These are phyloP conservation scores for Hymenotorrendiella dingleyae DNA, from an alignment of 2,329 filamentous ascomycete species.

Conservation along the genomic window DNA sequence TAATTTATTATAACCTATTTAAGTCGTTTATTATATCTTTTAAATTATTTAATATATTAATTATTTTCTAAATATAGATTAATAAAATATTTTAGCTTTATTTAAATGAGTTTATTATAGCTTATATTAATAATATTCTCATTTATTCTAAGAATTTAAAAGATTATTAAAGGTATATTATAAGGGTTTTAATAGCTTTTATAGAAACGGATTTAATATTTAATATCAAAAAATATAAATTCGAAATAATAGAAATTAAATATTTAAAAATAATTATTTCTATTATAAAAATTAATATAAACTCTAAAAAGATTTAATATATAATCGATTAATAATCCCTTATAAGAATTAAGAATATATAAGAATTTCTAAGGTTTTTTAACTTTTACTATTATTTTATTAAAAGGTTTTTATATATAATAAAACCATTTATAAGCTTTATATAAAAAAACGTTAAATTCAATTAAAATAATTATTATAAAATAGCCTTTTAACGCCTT, in stretches of 20 bases:
- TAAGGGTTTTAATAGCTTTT: conserved; percentile 1
- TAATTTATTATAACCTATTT: not conserved
- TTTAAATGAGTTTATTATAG: not conserved
- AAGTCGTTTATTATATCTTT: no score
- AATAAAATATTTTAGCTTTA: not conserved
- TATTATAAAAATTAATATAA: conserved; percentile 1
- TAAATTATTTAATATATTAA: not conserved
- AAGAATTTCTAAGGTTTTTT: conserved; percentile 7
- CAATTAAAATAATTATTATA: no score
- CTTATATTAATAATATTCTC: not conserved
- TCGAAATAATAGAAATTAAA: not conserved
- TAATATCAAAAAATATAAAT: conserved; percentile 2
- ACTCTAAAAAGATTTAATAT: conserved; percentile 4
- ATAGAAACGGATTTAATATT: not conserved
- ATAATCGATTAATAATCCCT: not conserved
- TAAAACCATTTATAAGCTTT: no score
- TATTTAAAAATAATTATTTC: not conserved
- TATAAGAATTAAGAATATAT: not conserved
- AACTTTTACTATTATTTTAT: conserved; percentile 14
- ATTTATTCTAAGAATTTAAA: not conserved
- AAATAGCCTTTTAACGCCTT: no score
- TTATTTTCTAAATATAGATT: not conserved
- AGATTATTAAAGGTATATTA: no score
- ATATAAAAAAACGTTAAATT: no score
- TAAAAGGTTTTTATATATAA: no score